phyloP scores from a whole-genome alignment of 2,329 filamentous ascomycete genomes.

The Cladophialophora bantiana region DNA sequence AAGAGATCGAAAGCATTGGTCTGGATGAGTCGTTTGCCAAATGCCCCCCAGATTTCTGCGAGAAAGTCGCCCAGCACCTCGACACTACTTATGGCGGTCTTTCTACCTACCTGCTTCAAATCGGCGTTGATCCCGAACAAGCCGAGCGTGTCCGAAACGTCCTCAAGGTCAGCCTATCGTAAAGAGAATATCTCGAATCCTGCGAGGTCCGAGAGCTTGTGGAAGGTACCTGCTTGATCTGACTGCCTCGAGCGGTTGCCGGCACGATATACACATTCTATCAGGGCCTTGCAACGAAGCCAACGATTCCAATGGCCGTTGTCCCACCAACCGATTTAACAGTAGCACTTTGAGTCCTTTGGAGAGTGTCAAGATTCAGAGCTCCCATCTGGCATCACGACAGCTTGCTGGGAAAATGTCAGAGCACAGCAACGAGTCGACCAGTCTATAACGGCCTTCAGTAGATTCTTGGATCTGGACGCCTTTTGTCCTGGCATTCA shows the following conservation, averaged over 20 bases:
- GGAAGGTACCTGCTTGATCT: neutral
- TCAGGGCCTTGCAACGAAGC: too few species aligned
- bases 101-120: slow-evolving; percentile 67
- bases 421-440: neutral
- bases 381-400: neutral
- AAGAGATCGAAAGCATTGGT: slow-evolving; percentile 74
- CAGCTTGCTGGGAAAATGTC: neutral
- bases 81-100: slow-evolving; percentile 70
- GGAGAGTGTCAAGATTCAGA: neutral
- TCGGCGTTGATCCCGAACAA: slow-evolving; percentile 63
- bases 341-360: too few species aligned
- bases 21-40: slow-evolving; percentile 75
- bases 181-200: neutral
- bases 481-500: neutral
- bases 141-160: slow-evolving; percentile 47
- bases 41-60: slow-evolving; percentile 71
- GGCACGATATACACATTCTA: too few species aligned
- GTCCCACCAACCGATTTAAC: too few species aligned
- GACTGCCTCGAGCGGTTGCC: too few species aligned
- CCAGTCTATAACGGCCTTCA: neutral
- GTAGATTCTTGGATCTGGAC: neutral
- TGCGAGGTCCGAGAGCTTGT: neutral
- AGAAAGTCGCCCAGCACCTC: slow-evolving; percentile 64
- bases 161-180: slow-evolving; percentile 10
- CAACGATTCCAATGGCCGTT: too few species aligned